Conservation (phyloP, 2,329 filamentous ascomycete species). For the Verticillium dahliae region DNA sequence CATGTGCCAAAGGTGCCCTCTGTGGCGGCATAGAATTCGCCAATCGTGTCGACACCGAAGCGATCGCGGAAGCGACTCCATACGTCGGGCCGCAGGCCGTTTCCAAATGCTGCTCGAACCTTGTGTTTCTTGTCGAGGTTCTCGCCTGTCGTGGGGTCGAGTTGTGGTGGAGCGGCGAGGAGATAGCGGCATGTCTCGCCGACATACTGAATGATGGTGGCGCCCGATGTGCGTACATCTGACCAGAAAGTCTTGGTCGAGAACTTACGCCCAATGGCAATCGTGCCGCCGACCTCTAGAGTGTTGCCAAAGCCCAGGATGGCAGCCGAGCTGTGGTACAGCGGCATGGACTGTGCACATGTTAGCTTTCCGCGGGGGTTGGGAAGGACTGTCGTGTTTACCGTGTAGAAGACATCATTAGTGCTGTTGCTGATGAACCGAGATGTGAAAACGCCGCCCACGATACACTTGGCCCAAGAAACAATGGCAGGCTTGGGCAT, state of each 20-base stretch:
- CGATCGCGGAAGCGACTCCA: constrained; percentile 80
- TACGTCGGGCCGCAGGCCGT: constrained; percentile 77
- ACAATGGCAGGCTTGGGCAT: constrained; percentile 75
- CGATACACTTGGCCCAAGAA: constrained; percentile 60
- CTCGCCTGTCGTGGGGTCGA: constrained; percentile 57
- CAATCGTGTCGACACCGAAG: constrained; percentile 67
- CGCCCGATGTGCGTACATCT: constrained; percentile 62
- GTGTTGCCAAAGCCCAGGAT: constrained; percentile 61
- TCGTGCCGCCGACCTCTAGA: constrained; percentile 54
- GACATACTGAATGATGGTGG: constrained; percentile 80
- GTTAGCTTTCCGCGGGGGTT: constrained; percentile 1
- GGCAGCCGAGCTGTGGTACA: constrained; percentile 78
- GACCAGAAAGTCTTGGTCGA: constrained; percentile 72
- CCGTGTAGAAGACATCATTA: constrained; percentile 69
- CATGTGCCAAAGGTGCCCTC: constrained; percentile 64
- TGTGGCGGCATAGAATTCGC: constrained; percentile 76
- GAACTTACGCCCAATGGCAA: constrained; percentile 72
- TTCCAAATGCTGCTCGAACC: constrained; percentile 73
- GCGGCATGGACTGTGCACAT: constrained; percentile 64
- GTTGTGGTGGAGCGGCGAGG: constrained; percentile 56
- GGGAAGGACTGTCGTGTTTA: constrained; percentile 26
- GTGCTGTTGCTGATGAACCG: constrained; percentile 51
- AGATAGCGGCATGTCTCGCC: constrained; percentile 84
- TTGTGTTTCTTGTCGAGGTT: constrained; percentile 66
- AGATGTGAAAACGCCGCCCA: constrained; percentile 44